Evolutionary conservation across 164 flowering plant genomes (phyloP), one percentile per base, ranked within the genome.

Genomic region (Stephania cephalantha): DNA sequence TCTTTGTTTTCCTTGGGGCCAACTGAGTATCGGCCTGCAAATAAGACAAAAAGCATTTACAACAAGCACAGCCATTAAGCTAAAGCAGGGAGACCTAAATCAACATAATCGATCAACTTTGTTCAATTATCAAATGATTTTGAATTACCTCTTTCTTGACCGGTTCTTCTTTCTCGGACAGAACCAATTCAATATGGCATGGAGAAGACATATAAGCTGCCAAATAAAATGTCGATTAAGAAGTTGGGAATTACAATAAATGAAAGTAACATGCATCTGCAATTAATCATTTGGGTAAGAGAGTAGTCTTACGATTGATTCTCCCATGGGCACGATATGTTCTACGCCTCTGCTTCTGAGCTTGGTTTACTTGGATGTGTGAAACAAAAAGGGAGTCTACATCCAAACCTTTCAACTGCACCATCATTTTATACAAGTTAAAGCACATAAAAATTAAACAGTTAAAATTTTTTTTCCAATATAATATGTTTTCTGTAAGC

Each of bases 201-300:
- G 97, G 97, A 10, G 91, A 88, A 7, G 97, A 91, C 98, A 94
- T 94, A 71, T 94, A 94, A 7, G 97, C 98, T 91, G 94, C 69
- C 75, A 75, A 70, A 30, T 7, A 44, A 35, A 11, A 35, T 15
- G 10, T 66, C n/a, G 6, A 55, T 7, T 22, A 30, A 58, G 55
- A 58, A 3, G 17, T 15, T 58, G 64, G 64, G 18, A 58, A 58
- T 5, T 58, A 58, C 7, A 58, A 5, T 6, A 58, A 6, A 10
- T 15, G 64, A 58, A 58, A 6, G 17, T 15, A 58, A 58, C 18
- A 10, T n/a, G 18, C 64, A 58, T 3, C 2, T 18, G 5, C 18
- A 4, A 15, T 15, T 58, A 18, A 18, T 15, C 18, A n/a, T 58
- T 58, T 58, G 13, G 42, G 64, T 5, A 18, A 58, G 55, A 12